Conservation (phyloP, 2,329 filamentous ascomycete species). For the Xylariaceae sp. region DNA sequence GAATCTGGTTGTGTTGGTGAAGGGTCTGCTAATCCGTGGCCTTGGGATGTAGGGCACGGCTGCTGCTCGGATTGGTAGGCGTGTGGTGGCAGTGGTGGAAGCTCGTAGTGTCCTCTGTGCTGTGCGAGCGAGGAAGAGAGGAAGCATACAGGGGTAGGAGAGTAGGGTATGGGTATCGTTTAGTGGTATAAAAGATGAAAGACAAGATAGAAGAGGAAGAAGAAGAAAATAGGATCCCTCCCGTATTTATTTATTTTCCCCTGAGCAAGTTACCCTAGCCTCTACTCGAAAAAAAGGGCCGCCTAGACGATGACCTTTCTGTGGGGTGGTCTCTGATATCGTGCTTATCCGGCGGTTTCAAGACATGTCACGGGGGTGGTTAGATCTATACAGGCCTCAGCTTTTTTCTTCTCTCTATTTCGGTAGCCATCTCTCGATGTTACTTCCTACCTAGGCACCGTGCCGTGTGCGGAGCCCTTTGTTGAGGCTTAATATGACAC, state of each 20-base stretch:
- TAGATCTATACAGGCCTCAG: neutral
- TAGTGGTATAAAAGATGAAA: neutral
- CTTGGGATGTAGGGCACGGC: neutral
- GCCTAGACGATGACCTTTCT: neutral
- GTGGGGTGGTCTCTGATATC: slow-evolving; percentile 9
- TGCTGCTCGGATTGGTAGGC: slow-evolving; percentile 7
- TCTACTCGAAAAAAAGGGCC: neutral
- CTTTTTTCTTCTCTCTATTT: neutral
- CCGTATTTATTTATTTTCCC: too few relatives aligned
- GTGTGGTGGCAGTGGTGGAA: neutral
- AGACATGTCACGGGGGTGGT: slow-evolving; percentile 10
- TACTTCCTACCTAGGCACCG: slow-evolving; percentile 2
- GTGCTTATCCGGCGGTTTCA: slow-evolving; percentile 16
- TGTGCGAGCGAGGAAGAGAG: slow-evolving; percentile 2
- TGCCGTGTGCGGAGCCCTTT: slow-evolving; percentile 1
- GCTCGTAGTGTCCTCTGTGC: neutral
- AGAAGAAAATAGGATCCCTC: too few relatives aligned
- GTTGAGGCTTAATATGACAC: too few relatives aligned
- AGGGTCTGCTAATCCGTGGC: neutral
- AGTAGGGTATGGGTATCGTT: neutral
- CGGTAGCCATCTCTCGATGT: neutral
- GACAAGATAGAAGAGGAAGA: slow-evolving; percentile 1
- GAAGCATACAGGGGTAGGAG: slow-evolving; percentile 6
- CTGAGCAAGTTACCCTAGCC: neutral
- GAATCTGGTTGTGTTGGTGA: neutral